A percentile compares a stretch with the other conserved stretches of the same genome.
These are phyloP conservation scores for Chytridium lagenaria DNA, from an alignment of 371 early-diverging fungal genomes.

Conservation along the genomic window DNA sequence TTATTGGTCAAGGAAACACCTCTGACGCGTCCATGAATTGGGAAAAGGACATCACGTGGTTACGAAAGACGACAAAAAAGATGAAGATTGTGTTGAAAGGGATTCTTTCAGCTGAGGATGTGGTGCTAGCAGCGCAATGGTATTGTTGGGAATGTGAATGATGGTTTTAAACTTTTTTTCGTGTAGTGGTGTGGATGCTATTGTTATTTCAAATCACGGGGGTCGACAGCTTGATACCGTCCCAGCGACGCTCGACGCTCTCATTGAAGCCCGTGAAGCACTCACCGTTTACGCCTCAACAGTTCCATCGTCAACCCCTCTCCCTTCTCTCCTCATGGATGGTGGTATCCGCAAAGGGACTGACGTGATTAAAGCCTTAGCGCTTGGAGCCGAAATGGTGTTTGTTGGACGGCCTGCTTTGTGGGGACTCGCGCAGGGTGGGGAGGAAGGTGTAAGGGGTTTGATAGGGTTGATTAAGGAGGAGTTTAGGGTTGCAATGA, in stretches of 20 bases:
- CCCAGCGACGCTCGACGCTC: constrained; percentile 66
- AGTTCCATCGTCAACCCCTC: background rate
- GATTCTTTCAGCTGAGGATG: constrained; percentile 89
- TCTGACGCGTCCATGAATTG: constrained; percentile 79
- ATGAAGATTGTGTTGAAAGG: constrained; percentile 94
- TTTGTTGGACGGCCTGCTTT: constrained; percentile 88
- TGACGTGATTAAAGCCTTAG: constrained; percentile 83
- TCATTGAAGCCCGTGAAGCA: constrained; percentile 83
- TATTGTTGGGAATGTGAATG: no score
- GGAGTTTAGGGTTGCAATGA: constrained; percentile 51
- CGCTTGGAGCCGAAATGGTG: constrained; percentile 93
- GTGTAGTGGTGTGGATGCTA: constrained; percentile 59
- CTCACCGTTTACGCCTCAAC: constrained; percentile 34
- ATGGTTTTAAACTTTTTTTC: background rate
- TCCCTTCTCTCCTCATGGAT: constrained; percentile 87
- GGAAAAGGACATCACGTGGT: constrained; percentile 82
- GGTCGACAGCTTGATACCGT: constrained; percentile 89
- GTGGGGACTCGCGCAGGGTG: constrained; percentile 75
- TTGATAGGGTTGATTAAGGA: constrained; percentile 72
- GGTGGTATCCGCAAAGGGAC: constrained; percentile 81
- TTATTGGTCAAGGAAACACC: background rate
- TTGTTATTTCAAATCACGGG: constrained; percentile 94
- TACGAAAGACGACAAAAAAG: constrained; percentile 76
- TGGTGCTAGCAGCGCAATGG: constrained; percentile 75
- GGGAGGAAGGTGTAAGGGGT: constrained; percentile 78